Conservation (phyloP, 495 filamentous ascomycete species). For the Aspergillus mulundensis region DNA sequence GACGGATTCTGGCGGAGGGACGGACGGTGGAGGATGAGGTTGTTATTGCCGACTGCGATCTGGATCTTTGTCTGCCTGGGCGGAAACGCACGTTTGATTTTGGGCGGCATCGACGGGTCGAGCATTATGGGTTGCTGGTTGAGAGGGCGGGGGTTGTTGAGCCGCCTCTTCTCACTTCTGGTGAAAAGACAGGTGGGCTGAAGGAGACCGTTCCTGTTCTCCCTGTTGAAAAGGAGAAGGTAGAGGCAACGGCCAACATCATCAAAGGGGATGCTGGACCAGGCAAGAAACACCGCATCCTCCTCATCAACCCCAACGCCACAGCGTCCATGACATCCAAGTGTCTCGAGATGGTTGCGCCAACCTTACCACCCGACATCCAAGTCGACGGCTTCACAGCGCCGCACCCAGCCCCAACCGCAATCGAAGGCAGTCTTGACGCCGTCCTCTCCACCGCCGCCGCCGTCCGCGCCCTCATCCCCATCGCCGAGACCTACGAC, state of each 20-base stretch:
- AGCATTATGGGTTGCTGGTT: slow-evolving; percentile 40
- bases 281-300: slow-evolving; percentile 20
- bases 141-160: slow-evolving; percentile 43
- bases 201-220: neutral
- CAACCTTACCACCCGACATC: slow-evolving; percentile 39
- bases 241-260: neutral
- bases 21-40: slow-evolving; percentile 42
- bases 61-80: slow-evolving; percentile 39
- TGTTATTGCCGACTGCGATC: slow-evolving; percentile 43
- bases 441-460: slow-evolving; percentile 40
- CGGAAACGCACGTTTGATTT: slow-evolving; percentile 47
- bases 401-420: slow-evolving; percentile 40
- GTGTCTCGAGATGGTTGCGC: slow-evolving; percentile 34
- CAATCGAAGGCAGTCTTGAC: slow-evolving; percentile 44
- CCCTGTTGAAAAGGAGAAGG: neutral
- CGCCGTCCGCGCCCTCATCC: slow-evolving; percentile 32
- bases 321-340: slow-evolving; percentile 44
- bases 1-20: slow-evolving; percentile 44
- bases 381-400: slow-evolving; percentile 43
- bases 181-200: neutral
- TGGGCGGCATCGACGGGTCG: slow-evolving; percentile 41
- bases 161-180: slow-evolving; percentile 18
- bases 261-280: neutral
- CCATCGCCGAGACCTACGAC: slow-evolving; percentile 38
- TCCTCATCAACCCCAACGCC: slow-evolving; percentile 48